Evolutionary conservation across 768 basidiomycete species (phyloP), one percentile per base, ranked within the genome.

Genomic region (Tremella yokohamensis): DNA sequence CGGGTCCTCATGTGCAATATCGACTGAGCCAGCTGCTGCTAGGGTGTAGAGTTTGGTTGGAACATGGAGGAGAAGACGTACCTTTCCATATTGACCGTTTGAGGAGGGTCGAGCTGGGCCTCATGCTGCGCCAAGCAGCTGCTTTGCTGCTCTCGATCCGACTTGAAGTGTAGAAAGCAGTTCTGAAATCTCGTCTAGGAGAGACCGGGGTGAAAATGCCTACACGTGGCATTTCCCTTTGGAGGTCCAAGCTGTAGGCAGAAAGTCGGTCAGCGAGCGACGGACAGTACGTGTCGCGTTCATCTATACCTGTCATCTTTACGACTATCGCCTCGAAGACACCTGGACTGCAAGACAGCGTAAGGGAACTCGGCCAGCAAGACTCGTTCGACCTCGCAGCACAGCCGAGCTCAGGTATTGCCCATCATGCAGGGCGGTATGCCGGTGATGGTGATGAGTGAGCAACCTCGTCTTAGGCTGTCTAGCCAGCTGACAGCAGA

Each of bases 401-500:
- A n/a, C 29, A 34, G 29, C 4, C 29, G 29, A 34, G 6, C 11
- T 34, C 11, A 34, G 29, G 11, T 11, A 34, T 34, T 11, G 29
- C 29, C 29, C 29, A 34, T 11, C 29, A 34, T 34, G 22, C n/a
- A 18, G 42, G 42, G n/a, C 42, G 42, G 42, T 9, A 65, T 65
- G 63, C 63, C 68, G 24, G 61, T 73, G 52, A 62, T 75, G 56
- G 68, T 77, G 44, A 77, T 77, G 76, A 77, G 76, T 77, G 61
- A 62, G 74, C 68, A 25, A 8, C 26, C 8, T 4, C 24, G 3
- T 15, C 15, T 45, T 45, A 8, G 34, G 24, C 16, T 34, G 42
- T 9, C 13, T 2, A 1, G 8, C 0, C 12, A 9, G 8, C 44
- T 16, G 25, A 53, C 48, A n/a, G 12, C 66, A 96, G 92, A 96